Evolutionary conservation across 495 filamentous ascomycete genomes (phyloP).

Genomic region (Podospora fimiseda): DNA sequence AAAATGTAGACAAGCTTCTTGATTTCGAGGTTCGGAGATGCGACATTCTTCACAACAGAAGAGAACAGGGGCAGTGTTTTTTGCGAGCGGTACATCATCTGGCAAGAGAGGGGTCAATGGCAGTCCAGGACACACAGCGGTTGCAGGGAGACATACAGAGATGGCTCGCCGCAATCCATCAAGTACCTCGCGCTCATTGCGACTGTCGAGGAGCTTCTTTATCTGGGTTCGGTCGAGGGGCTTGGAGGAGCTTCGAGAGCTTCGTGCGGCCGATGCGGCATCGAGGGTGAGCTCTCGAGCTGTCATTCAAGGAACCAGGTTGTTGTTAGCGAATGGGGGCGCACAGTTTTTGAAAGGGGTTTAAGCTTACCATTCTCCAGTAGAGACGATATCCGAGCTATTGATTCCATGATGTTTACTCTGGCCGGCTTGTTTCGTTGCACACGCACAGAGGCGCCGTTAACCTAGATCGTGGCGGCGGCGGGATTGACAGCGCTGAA

Average conservation of each 20-base stretch:
- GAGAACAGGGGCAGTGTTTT: constrained; percentile 85
- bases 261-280: constrained; percentile 74
- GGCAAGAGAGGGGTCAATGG: constrained; percentile 17
- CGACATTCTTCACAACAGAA: constrained; percentile 92
- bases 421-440: background rate
- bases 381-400: constrained; percentile 84
- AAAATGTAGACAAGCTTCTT: constrained; percentile 99
- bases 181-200: constrained; percentile 85
- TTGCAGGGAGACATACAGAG: constrained; percentile 53
- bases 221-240: constrained; percentile 58
- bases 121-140: background rate
- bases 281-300: constrained; percentile 95
- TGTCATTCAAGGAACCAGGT: constrained; percentile 35
- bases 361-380: constrained; percentile 73
- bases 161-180: constrained; percentile 89
- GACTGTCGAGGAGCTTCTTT: constrained; percentile 90
- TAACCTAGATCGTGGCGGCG: background rate
- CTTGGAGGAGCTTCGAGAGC: constrained; percentile 43
- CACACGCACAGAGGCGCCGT: background rate
- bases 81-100: constrained; percentile 91
- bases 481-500: constrained; percentile 4
- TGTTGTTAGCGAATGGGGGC: background rate
- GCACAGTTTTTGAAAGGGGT: background rate
- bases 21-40: constrained; percentile 82
- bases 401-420: constrained; percentile 68